These are phyloP conservation scores for Microbotryomycetes sp. DNA, from an alignment of 1,284 basidiomycete species.

Conservation along the genomic window DNA sequence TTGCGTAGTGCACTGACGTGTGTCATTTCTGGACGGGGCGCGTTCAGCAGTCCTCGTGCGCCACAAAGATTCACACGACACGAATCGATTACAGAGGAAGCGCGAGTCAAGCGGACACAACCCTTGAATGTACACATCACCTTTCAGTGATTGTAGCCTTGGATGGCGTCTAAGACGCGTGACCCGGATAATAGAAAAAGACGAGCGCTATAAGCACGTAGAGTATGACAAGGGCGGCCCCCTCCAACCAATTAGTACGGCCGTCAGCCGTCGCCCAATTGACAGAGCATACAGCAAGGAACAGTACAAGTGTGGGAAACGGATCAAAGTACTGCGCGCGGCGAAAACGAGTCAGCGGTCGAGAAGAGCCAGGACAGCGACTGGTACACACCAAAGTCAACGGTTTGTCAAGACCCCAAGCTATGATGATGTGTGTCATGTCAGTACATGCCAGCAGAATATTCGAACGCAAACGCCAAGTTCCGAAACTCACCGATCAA, in stretches of 20 bases:
- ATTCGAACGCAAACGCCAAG: neutral
- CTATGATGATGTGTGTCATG: no score
- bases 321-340: conserved; percentile 39
- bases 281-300: conserved; percentile 64
- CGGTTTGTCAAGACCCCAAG: neutral
- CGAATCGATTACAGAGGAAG: no score
- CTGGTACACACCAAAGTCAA: neutral
- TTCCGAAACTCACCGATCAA: neutral
- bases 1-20: no score
- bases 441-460: neutral
- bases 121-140: no score
- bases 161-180: no score
- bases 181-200: conserved; percentile 11
- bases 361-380: conserved; percentile 19
- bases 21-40: no score
- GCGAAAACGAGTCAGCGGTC: conserved; percentile 33
- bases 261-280: conserved; percentile 74
- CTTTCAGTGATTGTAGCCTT: no score
- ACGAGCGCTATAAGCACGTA: conserved; percentile 23
- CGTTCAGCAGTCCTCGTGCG: no score
- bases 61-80: no score
- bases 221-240: conserved; percentile 49
- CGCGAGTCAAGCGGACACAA: no score
- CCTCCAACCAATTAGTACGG: conserved; percentile 69
- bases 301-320: conserved; percentile 45